Conservation (phyloP, 148 eudicot genomes). For the Amaranthus cruentus region DNA sequence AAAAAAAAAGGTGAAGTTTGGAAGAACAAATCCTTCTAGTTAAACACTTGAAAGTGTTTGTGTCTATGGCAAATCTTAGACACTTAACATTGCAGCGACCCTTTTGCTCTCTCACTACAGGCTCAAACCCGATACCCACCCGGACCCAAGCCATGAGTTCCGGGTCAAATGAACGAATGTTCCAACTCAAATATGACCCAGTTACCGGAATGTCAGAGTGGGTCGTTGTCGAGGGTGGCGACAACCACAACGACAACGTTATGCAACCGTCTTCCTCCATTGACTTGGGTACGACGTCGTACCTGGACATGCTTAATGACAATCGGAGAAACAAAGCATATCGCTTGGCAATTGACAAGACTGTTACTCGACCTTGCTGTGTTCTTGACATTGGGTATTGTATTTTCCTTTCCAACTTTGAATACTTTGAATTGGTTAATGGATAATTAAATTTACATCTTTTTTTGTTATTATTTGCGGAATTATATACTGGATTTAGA, state of each 20-base stretch:
- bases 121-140: neutral
- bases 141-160: slow-evolving; percentile 35
- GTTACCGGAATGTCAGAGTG: slow-evolving; percentile 79
- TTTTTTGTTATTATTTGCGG: too few species aligned
- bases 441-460: neutral
- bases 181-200: slow-evolving; percentile 66
- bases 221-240: slow-evolving; percentile 56
- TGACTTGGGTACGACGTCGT: slow-evolving; percentile 59
- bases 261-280: slow-evolving; percentile 23
- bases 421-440: neutral
- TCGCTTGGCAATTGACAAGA: slow-evolving; percentile 63
- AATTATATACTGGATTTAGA: too few species aligned
- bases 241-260: slow-evolving; percentile 28
- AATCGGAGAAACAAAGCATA: slow-evolving; percentile 56
- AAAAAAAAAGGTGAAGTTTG: too few species aligned
- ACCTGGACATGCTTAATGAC: slow-evolving; percentile 90
- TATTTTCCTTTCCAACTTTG: neutral
- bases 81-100: too few species aligned
- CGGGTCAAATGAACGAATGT: slow-evolving; percentile 39
- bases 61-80: too few species aligned
- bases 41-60: too few species aligned
- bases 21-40: too few species aligned
- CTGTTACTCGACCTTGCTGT: slow-evolving; percentile 53
- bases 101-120: neutral
- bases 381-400: slow-evolving; percentile 87